phyloP scores from a whole-genome alignment of 805 yeast species.

The Yarrowia yakushimensis region DNA sequence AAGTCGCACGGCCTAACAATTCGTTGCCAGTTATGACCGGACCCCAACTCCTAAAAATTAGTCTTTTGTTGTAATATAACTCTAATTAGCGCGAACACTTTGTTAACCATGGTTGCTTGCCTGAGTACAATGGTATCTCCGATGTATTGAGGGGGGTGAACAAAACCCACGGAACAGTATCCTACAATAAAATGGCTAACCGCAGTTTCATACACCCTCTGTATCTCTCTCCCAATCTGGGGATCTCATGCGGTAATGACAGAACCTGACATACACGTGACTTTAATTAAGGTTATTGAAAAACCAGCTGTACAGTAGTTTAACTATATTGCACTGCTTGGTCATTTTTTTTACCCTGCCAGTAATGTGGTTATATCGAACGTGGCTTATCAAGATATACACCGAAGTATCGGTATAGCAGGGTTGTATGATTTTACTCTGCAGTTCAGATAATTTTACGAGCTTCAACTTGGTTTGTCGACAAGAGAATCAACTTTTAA shows the following conservation, averaged over 20 bases:
- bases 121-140: neutral
- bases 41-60: neutral
- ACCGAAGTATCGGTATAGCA: too few species aligned
- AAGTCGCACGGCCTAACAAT: too few species aligned
- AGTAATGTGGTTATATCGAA: too few species aligned
- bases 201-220: too few species aligned
- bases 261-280: constrained; percentile 1
- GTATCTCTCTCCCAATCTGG: too few species aligned
- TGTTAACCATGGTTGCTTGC: neutral
- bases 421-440: too few species aligned
- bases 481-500: too few species aligned
- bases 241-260: too few species aligned
- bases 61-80: neutral
- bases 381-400: too few species aligned
- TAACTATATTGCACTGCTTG: neutral
- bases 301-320: neutral
- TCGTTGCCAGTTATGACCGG: neutral
- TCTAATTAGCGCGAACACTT: neutral
- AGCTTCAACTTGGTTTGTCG: too few species aligned
- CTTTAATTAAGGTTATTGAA: neutral
- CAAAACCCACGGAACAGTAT: neutral
- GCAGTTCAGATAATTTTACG: too few species aligned
- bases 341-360: neutral
- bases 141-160: neutral
- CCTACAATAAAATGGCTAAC: too few species aligned